Base-by-base conservation (phyloP, 164 flowering plant genomes). In the Dillenia suffruticosa region DNA sequence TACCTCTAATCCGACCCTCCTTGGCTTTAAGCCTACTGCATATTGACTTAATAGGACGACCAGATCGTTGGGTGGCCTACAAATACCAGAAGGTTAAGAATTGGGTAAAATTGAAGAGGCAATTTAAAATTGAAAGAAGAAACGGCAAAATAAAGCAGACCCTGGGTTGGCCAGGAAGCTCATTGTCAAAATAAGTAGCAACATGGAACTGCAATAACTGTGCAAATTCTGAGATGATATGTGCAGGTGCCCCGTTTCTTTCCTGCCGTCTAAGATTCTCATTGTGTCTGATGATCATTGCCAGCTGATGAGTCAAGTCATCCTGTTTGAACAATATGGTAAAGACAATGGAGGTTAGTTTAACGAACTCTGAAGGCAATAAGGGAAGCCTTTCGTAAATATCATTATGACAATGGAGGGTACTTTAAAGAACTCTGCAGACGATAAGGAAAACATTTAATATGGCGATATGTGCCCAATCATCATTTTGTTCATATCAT, bases 1-100 rank as follows among this genome's bases (percentile, higher is more conserved):
- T 95, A 44, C 99, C 99, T 77, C 99, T 84, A 57, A 95, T 95
- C 17, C 99, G 82, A 58, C 99, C 99, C 75, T 92, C 99, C 81
- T 95, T 95, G 50, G 97, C 97, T 80, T 95, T 95, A 43, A 95
- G 89, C 78, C 99, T 83, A 64, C 96, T 89, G 60, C 99, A 95
- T 56, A 95, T 95, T 12, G 99, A 95, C 74, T 95, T 95, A 16
- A 95, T 95, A 52, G 99, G 97, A 49, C 97, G 80, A 11, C 99
- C 99, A 4, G 99, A 91, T 63, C 96, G 78, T 65, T 95, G 99
- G 0, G 99, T 95, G 56, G 99, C 99, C 99, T 94, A 78, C 55
- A 66, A 32, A 32, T 32, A 32, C 40, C 40, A 32, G 40, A 32
- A 4, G 40, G 40, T 32, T 32, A 32, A 32, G 40, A 32, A 32